Percentiles rank a stretch among this genome's conserved stretches.
Conservation (phyloP, 306 rosid genomes). For the Begonia fuchsioides region DNA sequence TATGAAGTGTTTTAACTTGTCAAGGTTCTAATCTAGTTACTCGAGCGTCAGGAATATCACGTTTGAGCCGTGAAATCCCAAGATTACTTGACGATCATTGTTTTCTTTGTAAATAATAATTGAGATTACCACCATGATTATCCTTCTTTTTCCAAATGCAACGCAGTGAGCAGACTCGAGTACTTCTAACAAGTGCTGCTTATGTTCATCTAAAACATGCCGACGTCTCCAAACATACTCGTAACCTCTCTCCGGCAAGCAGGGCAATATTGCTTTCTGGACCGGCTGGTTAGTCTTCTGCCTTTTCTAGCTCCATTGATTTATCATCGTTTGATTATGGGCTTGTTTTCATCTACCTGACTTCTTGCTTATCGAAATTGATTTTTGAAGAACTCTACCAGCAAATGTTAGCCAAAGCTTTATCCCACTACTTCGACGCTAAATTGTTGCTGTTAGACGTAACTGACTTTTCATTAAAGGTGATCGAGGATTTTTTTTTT, state of each 20-base stretch:
- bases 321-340: too few relatives aligned
- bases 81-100: too few relatives aligned
- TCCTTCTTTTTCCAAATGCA: not conserved
- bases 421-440: conserved; percentile 90
- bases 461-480: conserved; percentile 78
- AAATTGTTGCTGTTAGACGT: conserved; percentile 79
- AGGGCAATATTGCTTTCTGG: conserved; percentile 89
- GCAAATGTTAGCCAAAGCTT: conserved; percentile 95
- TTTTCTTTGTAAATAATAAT: too few relatives aligned
- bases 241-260: conserved; percentile 95
- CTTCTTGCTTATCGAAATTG: conserved; percentile 4
- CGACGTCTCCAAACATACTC: conserved; percentile 69
- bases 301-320: not conserved
- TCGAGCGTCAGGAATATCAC: too few relatives aligned
- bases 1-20: too few relatives aligned
- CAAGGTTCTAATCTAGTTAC: too few relatives aligned
- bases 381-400: conserved; percentile 72
- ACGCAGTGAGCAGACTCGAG: conserved; percentile 78
- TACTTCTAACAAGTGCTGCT: conserved; percentile 82
- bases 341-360: not conserved
- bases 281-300: conserved; percentile 54
- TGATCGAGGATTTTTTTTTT: conserved; percentile 5
- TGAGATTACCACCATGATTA: too few relatives aligned
- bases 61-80: too few relatives aligned
- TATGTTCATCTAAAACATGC: conserved; percentile 83